These are phyloP conservation scores for Leishmania braziliensis DNA, from an alignment of 208 protist genomes.

Conservation along the genomic window DNA sequence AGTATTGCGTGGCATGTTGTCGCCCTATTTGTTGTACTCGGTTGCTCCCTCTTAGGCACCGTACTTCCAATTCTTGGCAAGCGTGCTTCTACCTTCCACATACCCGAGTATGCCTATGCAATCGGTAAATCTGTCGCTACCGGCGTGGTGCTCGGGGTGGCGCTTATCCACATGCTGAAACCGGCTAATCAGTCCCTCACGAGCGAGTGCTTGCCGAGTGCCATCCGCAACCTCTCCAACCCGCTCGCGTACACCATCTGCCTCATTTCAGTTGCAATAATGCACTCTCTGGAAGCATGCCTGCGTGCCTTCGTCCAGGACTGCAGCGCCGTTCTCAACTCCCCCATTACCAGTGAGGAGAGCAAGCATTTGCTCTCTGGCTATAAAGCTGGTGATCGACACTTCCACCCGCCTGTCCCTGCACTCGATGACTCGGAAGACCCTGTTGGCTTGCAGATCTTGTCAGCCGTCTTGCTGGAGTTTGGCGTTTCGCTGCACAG, in stretches of 20 bases:
- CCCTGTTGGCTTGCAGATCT: constrained; percentile 3
- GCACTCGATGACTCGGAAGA: constrained; percentile 1
- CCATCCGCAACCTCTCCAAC: constrained; percentile 16
- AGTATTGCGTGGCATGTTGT: constrained; percentile 23
- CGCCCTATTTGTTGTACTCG: constrained; percentile 23
- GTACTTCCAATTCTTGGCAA: constrained; percentile 54
- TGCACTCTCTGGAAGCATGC: constrained; percentile 40
- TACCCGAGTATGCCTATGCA: constrained; percentile 45
- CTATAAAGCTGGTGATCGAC: constrained; percentile 1
- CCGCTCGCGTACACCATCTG: constrained; percentile 42
- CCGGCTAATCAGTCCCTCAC: constrained; percentile 36
- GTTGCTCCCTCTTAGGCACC: constrained; percentile 38
- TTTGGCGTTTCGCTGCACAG: constrained; percentile 71
- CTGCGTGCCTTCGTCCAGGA: constrained; percentile 20
- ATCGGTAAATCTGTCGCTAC: constrained; percentile 58
- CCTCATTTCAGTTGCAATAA: constrained; percentile 28
- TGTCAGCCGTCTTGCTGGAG: constrained; percentile 56
- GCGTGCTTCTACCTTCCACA: constrained; percentile 30
- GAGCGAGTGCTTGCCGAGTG: constrained; percentile 21
- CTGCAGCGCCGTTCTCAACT: neutral
- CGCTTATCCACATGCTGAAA: constrained; percentile 59
- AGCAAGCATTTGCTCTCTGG: constrained; percentile 23
- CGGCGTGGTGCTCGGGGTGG: constrained; percentile 61
- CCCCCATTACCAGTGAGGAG: constrained; percentile 11
- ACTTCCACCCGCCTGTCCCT: constrained; percentile 13